These are phyloP conservation scores for Aspergillus sp. DNA, from an alignment of 2,329 filamentous ascomycete species.

Conservation along the genomic window DNA sequence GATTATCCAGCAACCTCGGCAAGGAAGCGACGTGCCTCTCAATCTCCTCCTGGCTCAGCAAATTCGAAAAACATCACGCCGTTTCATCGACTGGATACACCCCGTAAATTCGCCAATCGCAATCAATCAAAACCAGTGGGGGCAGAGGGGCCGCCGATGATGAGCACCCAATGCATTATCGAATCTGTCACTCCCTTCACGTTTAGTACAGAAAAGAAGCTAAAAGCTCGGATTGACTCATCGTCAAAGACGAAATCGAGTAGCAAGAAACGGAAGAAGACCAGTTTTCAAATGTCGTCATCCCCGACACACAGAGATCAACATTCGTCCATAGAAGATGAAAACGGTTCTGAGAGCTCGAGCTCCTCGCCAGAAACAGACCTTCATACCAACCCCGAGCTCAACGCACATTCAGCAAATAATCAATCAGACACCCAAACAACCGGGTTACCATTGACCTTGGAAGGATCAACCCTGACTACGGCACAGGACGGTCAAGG, in stretches of 20 bases:
- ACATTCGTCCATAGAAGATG: neutral
- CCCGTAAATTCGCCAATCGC: constrained; percentile 3
- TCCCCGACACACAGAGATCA: neutral
- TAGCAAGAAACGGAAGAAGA: constrained; percentile 16
- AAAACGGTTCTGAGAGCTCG: neutral
- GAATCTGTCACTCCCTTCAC: constrained; percentile 36
- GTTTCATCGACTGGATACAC: constrained; percentile 19
- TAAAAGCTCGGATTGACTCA: constrained; percentile 4
- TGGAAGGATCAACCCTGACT: constrained; percentile 27
- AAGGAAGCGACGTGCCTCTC: constrained; percentile 7
- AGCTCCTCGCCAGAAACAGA: neutral
- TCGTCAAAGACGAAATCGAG: constrained; percentile 3
- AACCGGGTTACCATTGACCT: constrained; percentile 23
- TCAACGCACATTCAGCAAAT: neutral
- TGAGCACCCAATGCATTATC: constrained; percentile 38
- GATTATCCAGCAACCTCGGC: constrained; percentile 9
- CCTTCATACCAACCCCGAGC: neutral
- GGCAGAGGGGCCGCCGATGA: constrained; percentile 17
- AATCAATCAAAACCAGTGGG: constrained; percentile 2
- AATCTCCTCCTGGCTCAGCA: constrained; percentile 7
- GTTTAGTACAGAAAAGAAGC: constrained; percentile 30
- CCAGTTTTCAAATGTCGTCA: constrained; percentile 10
- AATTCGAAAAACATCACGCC: constrained; percentile 23
- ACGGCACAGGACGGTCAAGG: constrained; percentile 34
- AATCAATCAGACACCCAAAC: constrained; percentile 7